Base-by-base conservation (phyloP, 164 flowering plant genomes). In the Sextonia rubra region DNA sequence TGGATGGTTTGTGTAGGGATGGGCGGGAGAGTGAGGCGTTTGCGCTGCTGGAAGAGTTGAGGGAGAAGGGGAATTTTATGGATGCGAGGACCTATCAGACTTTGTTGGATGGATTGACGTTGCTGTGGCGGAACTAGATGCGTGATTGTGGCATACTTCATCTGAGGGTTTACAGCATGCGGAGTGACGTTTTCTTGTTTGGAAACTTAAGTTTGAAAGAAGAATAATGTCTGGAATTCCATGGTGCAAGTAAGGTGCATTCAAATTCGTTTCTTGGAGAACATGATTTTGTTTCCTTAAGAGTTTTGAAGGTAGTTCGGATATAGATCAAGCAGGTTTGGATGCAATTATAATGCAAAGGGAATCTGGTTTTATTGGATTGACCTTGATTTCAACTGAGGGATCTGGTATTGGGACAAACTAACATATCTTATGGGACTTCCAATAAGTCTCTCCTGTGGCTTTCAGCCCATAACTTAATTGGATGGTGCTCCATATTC, bases 1-100 rank as follows among this genome's bases (percentile, higher is more conserved):
- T 94, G 78, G 97, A 88, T 69, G 95, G 82, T 22, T 69, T 94
- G 83, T 92, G 93, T 71, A 75, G 92, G 80, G 89, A 80, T 44
- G 93, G 97, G 64, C 86, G 79, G 81, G 89, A 77, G 25, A 66
- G 79, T 56, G 93, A 90, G 26, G 97, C 97, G 17, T 82, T 86
- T 65, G 83, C 84, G 20, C 74, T 91, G 44, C 87, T 94, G 52
- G 90, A 92, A 71, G 86, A 87, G 27, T 78, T 85, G 55, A 85
- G 85, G 81, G 88, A 80, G 80, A 86, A 77, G 80, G 90, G 88
- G 76, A 27, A 63, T 12, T 20, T 47, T 48, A 91, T 94, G 95
- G 79, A 79, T n/a, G 74, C 73, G 17, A 73, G 17, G 64, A 77
- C 72, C 25, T 80, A 77, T 29, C 27, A n/a, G 55, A 69, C 20